Evolutionary conservation across 2,329 filamentous ascomycete species (phyloP).

Genomic region (Cladorrhinum sp.): DNA sequence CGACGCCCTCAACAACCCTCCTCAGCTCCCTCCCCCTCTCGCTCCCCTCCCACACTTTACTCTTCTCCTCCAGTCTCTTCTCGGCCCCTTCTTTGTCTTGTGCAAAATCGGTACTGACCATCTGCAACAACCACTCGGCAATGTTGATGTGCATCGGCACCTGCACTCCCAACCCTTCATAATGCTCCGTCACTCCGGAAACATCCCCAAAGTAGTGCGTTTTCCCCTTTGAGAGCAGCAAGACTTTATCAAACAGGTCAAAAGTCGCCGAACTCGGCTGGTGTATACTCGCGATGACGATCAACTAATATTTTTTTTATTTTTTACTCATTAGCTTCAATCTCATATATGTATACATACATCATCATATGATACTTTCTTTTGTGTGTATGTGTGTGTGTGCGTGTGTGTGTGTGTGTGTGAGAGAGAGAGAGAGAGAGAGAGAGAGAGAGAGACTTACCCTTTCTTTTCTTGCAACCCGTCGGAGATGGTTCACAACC

Average conservation of each 20-base stretch:
- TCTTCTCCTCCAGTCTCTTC: slow-evolving; percentile 51
- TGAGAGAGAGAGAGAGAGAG: too few relatives aligned
- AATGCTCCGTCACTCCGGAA: slow-evolving; percentile 57
- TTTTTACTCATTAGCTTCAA: too few relatives aligned
- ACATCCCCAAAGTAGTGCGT: slow-evolving; percentile 72
- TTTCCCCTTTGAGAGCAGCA: slow-evolving; percentile 68
- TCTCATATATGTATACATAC: too few relatives aligned
- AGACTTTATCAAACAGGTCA: slow-evolving; percentile 74
- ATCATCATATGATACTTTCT: too few relatives aligned
- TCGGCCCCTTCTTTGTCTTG: slow-evolving; percentile 45
- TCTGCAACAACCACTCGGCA: slow-evolving; percentile 74
- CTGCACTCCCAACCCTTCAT: slow-evolving; percentile 55
- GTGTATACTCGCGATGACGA: slow-evolving; percentile 80
- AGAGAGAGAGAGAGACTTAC: too few relatives aligned
- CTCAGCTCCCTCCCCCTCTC: slow-evolving; percentile 19
- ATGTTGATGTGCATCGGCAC: slow-evolving; percentile 73
- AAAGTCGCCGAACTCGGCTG: slow-evolving; percentile 80
- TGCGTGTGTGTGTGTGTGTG: too few relatives aligned
- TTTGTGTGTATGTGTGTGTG: too few relatives aligned
- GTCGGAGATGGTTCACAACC: slow-evolving; percentile 69
- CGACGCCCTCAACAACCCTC: slow-evolving; percentile 20
- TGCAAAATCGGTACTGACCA: slow-evolving; percentile 75
- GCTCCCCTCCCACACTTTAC: slow-evolving; percentile 54
- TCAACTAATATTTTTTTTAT: too few relatives aligned
- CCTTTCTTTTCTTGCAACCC: slow-evolving; percentile 63